Evolutionary conservation across 257 asterid genomes (phyloP).

Genomic region (Thymus quinquecostatus): DNA sequence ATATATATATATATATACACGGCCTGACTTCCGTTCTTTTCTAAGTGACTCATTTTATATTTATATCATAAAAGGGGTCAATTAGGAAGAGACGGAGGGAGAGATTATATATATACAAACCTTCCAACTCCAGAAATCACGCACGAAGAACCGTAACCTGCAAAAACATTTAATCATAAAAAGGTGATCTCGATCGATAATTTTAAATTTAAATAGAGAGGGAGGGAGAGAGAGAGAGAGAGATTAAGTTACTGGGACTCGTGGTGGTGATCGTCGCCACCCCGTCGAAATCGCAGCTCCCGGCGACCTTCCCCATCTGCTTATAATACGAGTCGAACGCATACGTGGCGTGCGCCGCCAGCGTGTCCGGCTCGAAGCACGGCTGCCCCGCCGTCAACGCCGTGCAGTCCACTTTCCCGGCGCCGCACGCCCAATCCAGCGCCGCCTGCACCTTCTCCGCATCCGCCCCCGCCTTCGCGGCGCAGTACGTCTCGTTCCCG

Average conservation of each 20-base stretch:
- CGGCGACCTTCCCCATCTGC: slow-evolving; percentile 57
- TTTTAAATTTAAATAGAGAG: too few relatives aligned
- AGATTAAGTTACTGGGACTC: slow-evolving; percentile 54
- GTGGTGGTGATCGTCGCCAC: slow-evolving; percentile 73
- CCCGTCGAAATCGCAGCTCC: slow-evolving; percentile 78
- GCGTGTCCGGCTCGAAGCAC: slow-evolving; percentile 80
- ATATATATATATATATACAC: too few relatives aligned
- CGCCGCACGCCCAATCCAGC: slow-evolving; percentile 92
- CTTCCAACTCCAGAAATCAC: slow-evolving; percentile 58
- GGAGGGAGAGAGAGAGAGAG: too few relatives aligned
- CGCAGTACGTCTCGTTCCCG: slow-evolving; percentile 59
- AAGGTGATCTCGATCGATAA: too few relatives aligned
- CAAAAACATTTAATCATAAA: slow-evolving; percentile 19
- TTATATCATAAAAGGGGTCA: too few relatives aligned
- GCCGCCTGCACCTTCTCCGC: slow-evolving; percentile 77
- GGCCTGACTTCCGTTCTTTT: too few relatives aligned
- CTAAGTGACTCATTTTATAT: neutral
- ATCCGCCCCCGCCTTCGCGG: slow-evolving; percentile 67
- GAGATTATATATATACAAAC: slow-evolving; percentile 31
- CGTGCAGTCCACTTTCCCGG: slow-evolving; percentile 79
- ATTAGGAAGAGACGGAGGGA: too few relatives aligned
- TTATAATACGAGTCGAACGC: slow-evolving; percentile 71
- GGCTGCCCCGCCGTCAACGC: slow-evolving; percentile 64
- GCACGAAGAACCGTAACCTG: slow-evolving; percentile 80
- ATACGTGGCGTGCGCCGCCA: slow-evolving; percentile 70